A percentile compares a stretch with the other conserved stretches of the same genome.
These are phyloP conservation scores for Coemansia sp. DNA, from an alignment of 192 early-diverging fungal genomes.

Conservation along the genomic window DNA sequence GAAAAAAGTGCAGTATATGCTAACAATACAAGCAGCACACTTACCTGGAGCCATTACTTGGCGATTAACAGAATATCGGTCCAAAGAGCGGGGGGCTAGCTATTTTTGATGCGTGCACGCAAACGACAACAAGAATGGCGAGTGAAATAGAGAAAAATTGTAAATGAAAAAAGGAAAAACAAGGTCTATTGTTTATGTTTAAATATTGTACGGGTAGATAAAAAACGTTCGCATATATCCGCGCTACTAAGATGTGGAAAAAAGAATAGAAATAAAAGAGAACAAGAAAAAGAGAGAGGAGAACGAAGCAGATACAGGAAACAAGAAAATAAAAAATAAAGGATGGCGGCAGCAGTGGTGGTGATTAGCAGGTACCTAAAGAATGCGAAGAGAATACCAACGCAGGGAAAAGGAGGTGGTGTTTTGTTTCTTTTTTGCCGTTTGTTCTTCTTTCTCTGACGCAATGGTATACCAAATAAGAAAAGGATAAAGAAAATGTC, in stretches of 20 bases:
- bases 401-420: neutral
- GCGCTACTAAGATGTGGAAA: neutral
- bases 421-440: neutral
- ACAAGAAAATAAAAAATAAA: constrained; percentile 4
- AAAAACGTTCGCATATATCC: no score
- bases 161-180: constrained; percentile 10
- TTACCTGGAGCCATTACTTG: neutral
- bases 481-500: constrained; percentile 3
- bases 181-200: neutral
- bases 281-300: constrained; percentile 7
- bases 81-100: neutral
- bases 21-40: neutral
- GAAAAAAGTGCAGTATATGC: neutral
- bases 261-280: constrained; percentile 7
- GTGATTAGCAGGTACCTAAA: neutral
- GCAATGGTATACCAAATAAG: no score
- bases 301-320: constrained; percentile 4
- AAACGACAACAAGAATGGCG: constrained; percentile 1
- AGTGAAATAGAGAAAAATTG: no score
- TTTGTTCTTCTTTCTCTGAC: neutral
- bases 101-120: no score
- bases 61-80: neutral
- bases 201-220: no score
- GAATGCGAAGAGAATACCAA: neutral
- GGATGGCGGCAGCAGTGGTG: neutral